Evolutionary conservation across 2,329 filamentous ascomycete species (phyloP).

Genomic region (Beauveria varroae): DNA sequence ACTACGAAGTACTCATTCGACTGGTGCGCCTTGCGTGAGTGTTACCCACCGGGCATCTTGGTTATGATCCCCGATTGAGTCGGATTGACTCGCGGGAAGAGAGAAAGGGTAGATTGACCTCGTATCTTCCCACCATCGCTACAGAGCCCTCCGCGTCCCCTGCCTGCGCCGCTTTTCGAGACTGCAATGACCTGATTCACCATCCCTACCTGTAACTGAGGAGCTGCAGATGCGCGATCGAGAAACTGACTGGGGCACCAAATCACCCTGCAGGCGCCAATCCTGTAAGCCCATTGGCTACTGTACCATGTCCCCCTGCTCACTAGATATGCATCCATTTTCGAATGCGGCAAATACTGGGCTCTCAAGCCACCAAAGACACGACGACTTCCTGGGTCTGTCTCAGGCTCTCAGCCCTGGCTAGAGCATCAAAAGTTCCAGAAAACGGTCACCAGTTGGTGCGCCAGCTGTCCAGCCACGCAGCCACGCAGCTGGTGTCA

Average conservation of each 20-base stretch:
- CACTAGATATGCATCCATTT: conserved; percentile 1
- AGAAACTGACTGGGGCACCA: neutral
- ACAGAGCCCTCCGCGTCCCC: neutral
- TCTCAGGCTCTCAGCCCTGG: neutral
- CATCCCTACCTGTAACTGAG: neutral
- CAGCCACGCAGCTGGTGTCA: neutral
- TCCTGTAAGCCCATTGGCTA: neutral
- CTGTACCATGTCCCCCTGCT: neutral
- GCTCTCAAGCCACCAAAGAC: neutral
- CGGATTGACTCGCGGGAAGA: neutral
- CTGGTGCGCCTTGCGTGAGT: neutral
- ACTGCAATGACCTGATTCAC: neutral
- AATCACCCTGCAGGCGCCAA: neutral
- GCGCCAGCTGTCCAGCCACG: neutral
- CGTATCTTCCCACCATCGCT: neutral
- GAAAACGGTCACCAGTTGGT: neutral
- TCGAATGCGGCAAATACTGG: conserved; percentile 7
- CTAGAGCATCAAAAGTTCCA: neutral
- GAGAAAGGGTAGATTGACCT: neutral
- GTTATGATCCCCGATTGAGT: neutral
- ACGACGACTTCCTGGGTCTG: neutral
- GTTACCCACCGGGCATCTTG: neutral
- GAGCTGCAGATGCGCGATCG: neutral
- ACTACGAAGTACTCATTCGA: neutral
- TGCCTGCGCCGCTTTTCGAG: neutral